Base-by-base conservation (phyloP, 371 early-diverging fungal species). In the Mucor plumbeus region DNA sequence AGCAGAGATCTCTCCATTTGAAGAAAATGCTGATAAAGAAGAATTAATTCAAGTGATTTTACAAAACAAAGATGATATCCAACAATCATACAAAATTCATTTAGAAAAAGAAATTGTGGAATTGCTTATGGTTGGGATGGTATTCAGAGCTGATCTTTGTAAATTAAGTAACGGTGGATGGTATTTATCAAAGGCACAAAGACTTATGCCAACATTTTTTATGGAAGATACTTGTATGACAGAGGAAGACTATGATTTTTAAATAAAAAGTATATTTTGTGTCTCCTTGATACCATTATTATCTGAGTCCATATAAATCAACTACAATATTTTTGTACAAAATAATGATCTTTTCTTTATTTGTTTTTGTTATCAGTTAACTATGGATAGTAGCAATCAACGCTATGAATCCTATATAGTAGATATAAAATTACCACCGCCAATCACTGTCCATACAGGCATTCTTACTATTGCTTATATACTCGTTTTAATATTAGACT, bases 161-260 rank as follows among this genome's bases (percentile, higher is more conserved):
- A 64, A 75, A 33, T 64, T 86, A 26, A 69, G 67, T 47, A 77
- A 72, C 64, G 82, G 78, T 1, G 67, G 67, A n/a, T 82, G 79
- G 77, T 86, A 81, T 41, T 40, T 81, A 31, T 79, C 81, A 60
- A 39, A 61, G 15, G 74, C 77, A 2, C 65, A 66, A 3, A 65
- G 68, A 44, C 61, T 84, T 3, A 74, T 75, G 70, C 86, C 86
- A 14, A 79, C 76, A 11, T 84, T 84, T 65, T 84, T 75, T 58
- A 78, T 78, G 69, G 67, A 69, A 40, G 80, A 78, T 65, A 81
- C 80, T 8, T 77, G 71, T 34, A 53, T 64, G 17, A 35, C 35
- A 33, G 74, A 76, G 39, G 74, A 74, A 11, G 73, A 75, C 10
- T 69, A 43, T 31, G 74, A 73, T 13, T 73, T 60, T 41, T 65